Base-by-base conservation (phyloP, 768 basidiomycete species). In the Suillus subalutaceus region DNA sequence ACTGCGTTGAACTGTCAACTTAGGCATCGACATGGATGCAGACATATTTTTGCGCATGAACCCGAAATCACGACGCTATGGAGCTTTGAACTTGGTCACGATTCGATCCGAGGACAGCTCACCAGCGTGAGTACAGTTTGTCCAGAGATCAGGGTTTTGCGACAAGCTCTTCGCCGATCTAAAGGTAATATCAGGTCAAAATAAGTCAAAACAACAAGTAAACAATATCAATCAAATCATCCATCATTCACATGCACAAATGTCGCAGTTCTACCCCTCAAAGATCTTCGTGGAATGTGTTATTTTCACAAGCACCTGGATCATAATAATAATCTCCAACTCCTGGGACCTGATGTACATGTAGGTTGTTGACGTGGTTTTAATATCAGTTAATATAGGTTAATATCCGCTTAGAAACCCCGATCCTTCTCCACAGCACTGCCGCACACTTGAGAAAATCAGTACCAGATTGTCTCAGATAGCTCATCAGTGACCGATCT, bases 21-120 rank as follows among this genome's bases (percentile, higher is more conserved):
- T 43, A 60, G 59, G 26, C 41, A 43, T 60, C 59, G 41, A 43
- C 40, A 30, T 32, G 12, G 40, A 60, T 20, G 62, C 64, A 63
- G 35, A 63, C 62, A 12, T 20, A 9, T 30, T 7, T 26, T 63
- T 35, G 18, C 58, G 58, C 26, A 59, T 59, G 58, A 59, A 59
- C 6, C 23, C 6, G 56, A 6, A 23, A 38, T 57, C 23, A 40
- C 38, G 38, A 58, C 8, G 58, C 15, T 59, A 18, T 26, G 9
- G 23, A 18, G 58, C 40, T 26, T 40, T 18, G 13, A 48, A 26
- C 23, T 40, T 9, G 4, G n/a, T 38, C 2, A 12, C 4, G 32
- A 38, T 38, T 23, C 6, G 37, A 6, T 37, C 37, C 57, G 35
- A 56, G 26, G 26, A 52, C 50, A 52, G 26, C 50, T 30, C 50